These are phyloP conservation scores for Gnomoniopsis sp. DNA, from an alignment of 2,329 filamentous ascomycete genomes.

Conservation along the genomic window DNA sequence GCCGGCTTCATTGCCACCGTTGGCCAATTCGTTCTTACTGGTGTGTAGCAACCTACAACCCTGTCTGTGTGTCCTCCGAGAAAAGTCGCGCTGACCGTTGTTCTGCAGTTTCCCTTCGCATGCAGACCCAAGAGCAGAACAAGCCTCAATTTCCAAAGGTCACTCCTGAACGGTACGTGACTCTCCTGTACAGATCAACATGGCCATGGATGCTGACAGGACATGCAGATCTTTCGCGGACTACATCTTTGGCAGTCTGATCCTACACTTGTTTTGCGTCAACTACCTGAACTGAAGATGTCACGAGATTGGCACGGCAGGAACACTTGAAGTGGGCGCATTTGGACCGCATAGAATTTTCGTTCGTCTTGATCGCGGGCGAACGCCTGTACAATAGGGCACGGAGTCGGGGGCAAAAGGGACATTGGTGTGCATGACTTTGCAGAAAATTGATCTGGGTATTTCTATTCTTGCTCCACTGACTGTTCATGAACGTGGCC, in stretches of 20 bases:
- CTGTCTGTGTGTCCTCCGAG: neutral
- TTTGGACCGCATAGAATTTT: neutral
- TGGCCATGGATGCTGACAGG: slow-evolving; percentile 1
- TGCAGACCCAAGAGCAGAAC: slow-evolving; percentile 86
- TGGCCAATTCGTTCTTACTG: slow-evolving; percentile 95
- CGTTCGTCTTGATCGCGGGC: neutral
- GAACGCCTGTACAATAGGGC: slow-evolving; percentile 11
- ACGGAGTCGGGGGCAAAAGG: neutral
- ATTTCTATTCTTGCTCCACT: slow-evolving; percentile 7
- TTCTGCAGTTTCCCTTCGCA: slow-evolving; percentile 65
- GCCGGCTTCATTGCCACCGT: slow-evolving; percentile 93
- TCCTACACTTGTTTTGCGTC: slow-evolving; percentile 97
- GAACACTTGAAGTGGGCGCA: neutral
- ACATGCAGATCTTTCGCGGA: slow-evolving; percentile 82
- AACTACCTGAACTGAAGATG: slow-evolving; percentile 94
- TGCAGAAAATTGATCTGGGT: slow-evolving; percentile 10
- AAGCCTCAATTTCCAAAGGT: slow-evolving; percentile 72
- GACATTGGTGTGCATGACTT: neutral
- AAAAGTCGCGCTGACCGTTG: neutral
- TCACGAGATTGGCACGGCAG: slow-evolving; percentile 15
- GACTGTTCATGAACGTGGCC: neutral
- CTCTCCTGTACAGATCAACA: slow-evolving; percentile 15
- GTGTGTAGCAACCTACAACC: slow-evolving; percentile 42
- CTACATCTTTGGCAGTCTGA: slow-evolving; percentile 89
- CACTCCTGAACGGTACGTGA: slow-evolving; percentile 71